Base-by-base conservation (phyloP, 441 rosid species). In the Populus hybrid region DNA sequence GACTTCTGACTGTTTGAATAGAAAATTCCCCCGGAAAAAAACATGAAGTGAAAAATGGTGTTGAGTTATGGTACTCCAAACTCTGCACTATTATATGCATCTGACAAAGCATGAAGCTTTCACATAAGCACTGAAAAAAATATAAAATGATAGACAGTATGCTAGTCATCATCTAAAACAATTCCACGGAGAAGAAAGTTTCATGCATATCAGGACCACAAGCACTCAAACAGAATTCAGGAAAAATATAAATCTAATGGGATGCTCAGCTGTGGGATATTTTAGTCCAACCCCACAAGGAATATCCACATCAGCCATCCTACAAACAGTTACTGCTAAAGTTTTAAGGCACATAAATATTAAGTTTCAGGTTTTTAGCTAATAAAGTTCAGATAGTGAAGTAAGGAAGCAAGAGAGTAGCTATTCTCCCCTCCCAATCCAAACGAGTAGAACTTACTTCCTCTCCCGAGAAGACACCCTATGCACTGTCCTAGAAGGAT, bases 401-500 rank as follows among this genome's bases (percentile, higher is more conserved):
- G 65, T 78, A 81, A 64, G 72, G 76, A 81, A 80, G 77, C 24
- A 74, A 81, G 32, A 72, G 50, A 71, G 32, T 21, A 77, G 76
- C 69, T 75, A 83, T 71, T 79, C 72, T 78, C 81, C 85, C 74
- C 83, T 76, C 19, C 66, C 79, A 75, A 82, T 77, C 79, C 79
- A 81, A 68, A 64, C 70, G 34, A 80, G 77, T 80, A 80, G 79
- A 77, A 87, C 90, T 87, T 87, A 87, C 88, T 85, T 85, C 88
- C 80, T 81, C 84, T 83, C 76, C 82, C 73, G 65, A 70, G 83
- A 66, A 73, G 83, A 77, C 82, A 78, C 83, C 71, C 64, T 68
- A 76, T 70, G 80, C 78, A 75, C 66, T 66, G 69, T 78, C 71
- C 74, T 42, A 65, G 75, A 80, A 67, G 69, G 78, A 65, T 73